Evolutionary conservation across 2,329 filamentous ascomycete genomes (phyloP).

Genomic region (Chaetoscypha palmicola): DNA sequence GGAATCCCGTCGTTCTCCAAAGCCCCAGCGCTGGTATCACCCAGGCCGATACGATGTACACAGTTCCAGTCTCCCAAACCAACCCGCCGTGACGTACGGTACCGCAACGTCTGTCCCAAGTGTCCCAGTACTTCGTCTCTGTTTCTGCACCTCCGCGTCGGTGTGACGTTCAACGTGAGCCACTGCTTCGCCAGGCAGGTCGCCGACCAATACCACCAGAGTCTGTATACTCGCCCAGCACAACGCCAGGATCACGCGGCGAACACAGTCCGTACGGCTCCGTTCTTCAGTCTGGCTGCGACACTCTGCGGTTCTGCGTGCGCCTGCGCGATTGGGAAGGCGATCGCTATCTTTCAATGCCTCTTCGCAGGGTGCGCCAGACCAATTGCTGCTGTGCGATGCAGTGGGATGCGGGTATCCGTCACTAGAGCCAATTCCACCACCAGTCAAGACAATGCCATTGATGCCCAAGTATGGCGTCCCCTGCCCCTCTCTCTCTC

Average conservation of each 20-base stretch:
- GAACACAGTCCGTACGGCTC: constrained; percentile 8
- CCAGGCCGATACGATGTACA: no score
- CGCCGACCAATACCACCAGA: constrained; percentile 21
- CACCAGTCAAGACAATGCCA: constrained; percentile 18
- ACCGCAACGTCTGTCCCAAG: constrained; percentile 10
- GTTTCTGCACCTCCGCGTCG: constrained; percentile 10
- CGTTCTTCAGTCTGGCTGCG: neutral
- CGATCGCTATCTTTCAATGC: constrained; percentile 11
- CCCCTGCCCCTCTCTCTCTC: constrained; percentile 6
- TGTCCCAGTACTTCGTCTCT: constrained; percentile 13
- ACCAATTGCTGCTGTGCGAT: constrained; percentile 22
- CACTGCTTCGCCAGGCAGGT: constrained; percentile 6
- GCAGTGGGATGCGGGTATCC: constrained; percentile 24
- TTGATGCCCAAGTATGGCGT: constrained; percentile 26
- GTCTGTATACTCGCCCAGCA: constrained; percentile 9
- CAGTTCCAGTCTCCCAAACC: constrained; percentile 7
- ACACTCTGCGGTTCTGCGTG: constrained; percentile 4
- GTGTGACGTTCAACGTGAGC: neutral
- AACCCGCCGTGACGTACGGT: constrained; percentile 10
- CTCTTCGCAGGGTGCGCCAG: constrained; percentile 3
- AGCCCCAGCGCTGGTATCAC: constrained; percentile 2
- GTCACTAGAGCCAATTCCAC: constrained; percentile 19
- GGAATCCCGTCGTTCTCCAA: constrained; percentile 5
- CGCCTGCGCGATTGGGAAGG: constrained; percentile 14
- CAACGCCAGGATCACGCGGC: constrained; percentile 17